A percentile compares a stretch with the other conserved stretches of the same genome.
These are phyloP conservation scores for Schoenoplectus triqueter DNA, from an alignment of 202 grass and related monocot species.

Conservation along the genomic window DNA sequence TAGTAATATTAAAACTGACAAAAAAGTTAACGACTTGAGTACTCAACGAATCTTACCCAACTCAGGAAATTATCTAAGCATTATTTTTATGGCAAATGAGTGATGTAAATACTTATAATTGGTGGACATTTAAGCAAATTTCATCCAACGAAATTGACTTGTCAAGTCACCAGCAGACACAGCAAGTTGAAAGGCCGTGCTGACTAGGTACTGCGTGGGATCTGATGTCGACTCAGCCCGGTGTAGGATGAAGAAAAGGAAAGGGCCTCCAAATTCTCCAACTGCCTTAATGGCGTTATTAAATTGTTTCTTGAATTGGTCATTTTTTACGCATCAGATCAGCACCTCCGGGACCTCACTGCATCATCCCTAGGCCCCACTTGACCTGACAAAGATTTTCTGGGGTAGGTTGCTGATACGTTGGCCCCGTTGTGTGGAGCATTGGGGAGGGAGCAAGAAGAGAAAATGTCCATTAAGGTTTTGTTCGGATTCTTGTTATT, in stretches of 20 bases:
- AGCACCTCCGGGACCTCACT: conserved; percentile 34
- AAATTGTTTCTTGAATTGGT: conserved; percentile 40
- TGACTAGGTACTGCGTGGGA: conserved; percentile 45
- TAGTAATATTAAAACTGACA: neutral
- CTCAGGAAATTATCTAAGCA: too few species aligned
- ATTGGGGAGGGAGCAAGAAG: neutral
- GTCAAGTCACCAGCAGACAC: conserved; percentile 4
- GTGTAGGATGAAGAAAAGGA: conserved; percentile 12
- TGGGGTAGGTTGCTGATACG: neutral
- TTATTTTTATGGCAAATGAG: too few species aligned
- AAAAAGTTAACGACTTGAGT: neutral
- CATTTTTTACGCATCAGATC: conserved; percentile 60
- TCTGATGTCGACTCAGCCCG: conserved; percentile 26
- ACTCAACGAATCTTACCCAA: too few species aligned
- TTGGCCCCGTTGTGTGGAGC: neutral
- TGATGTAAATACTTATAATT: neutral
- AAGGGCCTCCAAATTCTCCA: neutral
- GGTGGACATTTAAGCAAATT: neutral
- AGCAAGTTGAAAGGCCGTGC: conserved; percentile 36
- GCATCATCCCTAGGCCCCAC: conserved; percentile 41
- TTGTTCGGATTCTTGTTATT: too few species aligned
- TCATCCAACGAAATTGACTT: neutral
- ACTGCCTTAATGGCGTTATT: conserved; percentile 21
- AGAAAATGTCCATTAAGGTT: neutral
- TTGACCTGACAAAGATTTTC: conserved; percentile 8